phyloP scores from a whole-genome alignment of 225 moss, liverwort and hornwort species.

The Bryoerythrophyllum caledonicum region DNA sequence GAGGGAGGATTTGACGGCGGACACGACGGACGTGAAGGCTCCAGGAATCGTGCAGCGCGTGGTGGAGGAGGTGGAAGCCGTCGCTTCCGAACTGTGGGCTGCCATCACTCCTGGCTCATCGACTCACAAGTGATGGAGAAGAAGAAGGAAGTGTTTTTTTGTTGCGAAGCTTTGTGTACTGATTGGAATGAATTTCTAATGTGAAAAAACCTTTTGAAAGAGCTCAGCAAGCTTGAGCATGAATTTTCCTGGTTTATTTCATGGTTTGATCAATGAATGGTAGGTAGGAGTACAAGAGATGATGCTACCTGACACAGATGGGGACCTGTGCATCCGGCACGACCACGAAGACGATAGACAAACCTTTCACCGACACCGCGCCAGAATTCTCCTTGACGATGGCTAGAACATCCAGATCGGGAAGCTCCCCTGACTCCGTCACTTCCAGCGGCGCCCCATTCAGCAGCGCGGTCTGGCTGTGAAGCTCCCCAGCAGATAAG shows the following conservation, averaged over 20 bases:
- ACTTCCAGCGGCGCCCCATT: slow-evolving; percentile 44
- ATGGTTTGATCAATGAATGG: slow-evolving; percentile 15
- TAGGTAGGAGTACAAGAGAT: not conserved
- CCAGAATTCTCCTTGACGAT: slow-evolving; percentile 22
- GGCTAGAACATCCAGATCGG: slow-evolving; percentile 24
- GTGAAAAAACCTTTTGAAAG: no score
- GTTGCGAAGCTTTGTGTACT: no score
- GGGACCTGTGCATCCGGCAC: slow-evolving; percentile 35
- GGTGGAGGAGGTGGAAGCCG: slow-evolving; percentile 49
- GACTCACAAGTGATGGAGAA: slow-evolving; percentile 23
- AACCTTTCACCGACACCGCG: slow-evolving; percentile 26
- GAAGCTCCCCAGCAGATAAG: slow-evolving; percentile 42
- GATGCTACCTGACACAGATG: slow-evolving; percentile 24
- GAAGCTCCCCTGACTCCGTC: slow-evolving; percentile 35
- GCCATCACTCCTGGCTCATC: slow-evolving; percentile 37
- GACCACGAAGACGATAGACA: slow-evolving; percentile 45
- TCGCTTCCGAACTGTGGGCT: slow-evolving; percentile 36
- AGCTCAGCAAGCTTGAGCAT: slow-evolving; percentile 27
- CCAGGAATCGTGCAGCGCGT: slow-evolving; percentile 44
- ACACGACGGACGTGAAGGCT: slow-evolving; percentile 40
- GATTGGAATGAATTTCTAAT: no score
- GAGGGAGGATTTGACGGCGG: slow-evolving; percentile 35
- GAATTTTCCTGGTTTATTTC: slow-evolving; percentile 25
- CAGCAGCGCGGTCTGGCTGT: slow-evolving; percentile 46
- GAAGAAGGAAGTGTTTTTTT: no score